Percentiles rank a stretch among this genome's conserved stretches.
phyloP scores from a whole-genome alignment of 306 rosid species.

The Pueraria montana region DNA sequence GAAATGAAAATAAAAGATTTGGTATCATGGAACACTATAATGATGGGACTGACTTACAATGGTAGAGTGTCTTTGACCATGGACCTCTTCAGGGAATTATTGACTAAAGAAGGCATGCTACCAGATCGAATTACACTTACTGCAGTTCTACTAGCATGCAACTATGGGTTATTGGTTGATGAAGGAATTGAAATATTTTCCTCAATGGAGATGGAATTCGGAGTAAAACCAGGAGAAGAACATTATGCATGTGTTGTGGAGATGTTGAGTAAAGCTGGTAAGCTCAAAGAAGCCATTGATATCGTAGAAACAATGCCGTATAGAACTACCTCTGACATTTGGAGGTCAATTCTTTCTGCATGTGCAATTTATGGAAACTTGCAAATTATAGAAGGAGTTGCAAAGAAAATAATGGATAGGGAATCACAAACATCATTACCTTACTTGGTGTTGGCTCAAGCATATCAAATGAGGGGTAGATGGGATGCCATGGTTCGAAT shows the following conservation, averaged over 20 bases:
- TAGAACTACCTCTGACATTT: conserved; percentile 56
- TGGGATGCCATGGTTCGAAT: conserved; percentile 84
- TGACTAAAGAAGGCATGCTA: conserved; percentile 53
- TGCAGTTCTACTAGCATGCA: conserved; percentile 79
- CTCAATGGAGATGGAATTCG: conserved; percentile 70
- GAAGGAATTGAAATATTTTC: conserved; percentile 71
- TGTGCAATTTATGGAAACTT: conserved; percentile 64
- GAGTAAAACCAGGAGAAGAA: conserved; percentile 65
- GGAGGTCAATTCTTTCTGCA: conserved; percentile 69
- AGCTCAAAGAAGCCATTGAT: conserved; percentile 69
- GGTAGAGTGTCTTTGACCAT: conserved; percentile 63
- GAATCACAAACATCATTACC: conserved; percentile 70
- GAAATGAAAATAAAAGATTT: conserved; percentile 66
- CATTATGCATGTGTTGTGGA: conserved; percentile 69
- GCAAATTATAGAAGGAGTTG: conserved; percentile 67
- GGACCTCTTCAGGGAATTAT: conserved; percentile 56
- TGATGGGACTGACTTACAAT: conserved; percentile 72
- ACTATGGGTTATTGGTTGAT: conserved; percentile 67
- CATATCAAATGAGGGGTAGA: conserved; percentile 68
- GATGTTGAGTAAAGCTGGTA: conserved; percentile 76
- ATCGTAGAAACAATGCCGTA: conserved; percentile 61
- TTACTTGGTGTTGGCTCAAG: conserved; percentile 65
- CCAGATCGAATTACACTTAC: conserved; percentile 76
- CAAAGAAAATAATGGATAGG: conserved; percentile 64
- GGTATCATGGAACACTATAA: conserved; percentile 83